phyloP scores from a whole-genome alignment of 148 eudicot genomes.

The Silene latifolia region DNA sequence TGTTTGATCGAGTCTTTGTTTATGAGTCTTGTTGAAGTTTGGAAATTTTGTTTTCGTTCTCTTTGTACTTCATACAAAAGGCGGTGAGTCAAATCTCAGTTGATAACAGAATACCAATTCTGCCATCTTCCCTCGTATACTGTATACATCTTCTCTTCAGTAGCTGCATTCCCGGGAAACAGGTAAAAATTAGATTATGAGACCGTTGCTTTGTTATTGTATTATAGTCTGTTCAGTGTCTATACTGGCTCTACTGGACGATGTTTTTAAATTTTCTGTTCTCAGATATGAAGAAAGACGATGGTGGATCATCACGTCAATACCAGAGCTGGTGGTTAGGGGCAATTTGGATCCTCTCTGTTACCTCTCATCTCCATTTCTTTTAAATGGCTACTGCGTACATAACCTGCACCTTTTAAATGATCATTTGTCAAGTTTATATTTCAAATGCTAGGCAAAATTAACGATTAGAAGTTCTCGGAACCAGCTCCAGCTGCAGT shows the following conservation, averaged over 20 bases:
- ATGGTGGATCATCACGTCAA: constrained; percentile 5
- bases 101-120: too few relatives aligned
- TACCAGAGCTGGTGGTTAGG: constrained; percentile 18
- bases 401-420: neutral
- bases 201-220: neutral
- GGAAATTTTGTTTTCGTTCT: too few relatives aligned
- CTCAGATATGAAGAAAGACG: constrained; percentile 1
- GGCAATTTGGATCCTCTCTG: too few relatives aligned
- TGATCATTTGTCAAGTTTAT: neutral
- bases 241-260: neutral
- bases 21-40: too few relatives aligned
- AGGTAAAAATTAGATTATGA: neutral
- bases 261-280: neutral
- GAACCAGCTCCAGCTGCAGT: too few relatives aligned
- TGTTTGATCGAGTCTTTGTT: too few relatives aligned
- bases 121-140: too few relatives aligned
- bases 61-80: too few relatives aligned
- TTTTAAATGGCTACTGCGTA: too few relatives aligned
- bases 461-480: neutral
- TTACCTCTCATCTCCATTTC: too few relatives aligned
- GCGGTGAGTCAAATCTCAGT: too few relatives aligned
- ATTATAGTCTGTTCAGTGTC: neutral
- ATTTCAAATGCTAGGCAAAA: neutral
- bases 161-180: constrained; percentile 7
- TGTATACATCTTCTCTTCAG: neutral